Evolutionary conservation across 495 filamentous ascomycete species (phyloP), one percentile per base, ranked within the genome.

Genomic region (Venustampulla echinocandica): DNA sequence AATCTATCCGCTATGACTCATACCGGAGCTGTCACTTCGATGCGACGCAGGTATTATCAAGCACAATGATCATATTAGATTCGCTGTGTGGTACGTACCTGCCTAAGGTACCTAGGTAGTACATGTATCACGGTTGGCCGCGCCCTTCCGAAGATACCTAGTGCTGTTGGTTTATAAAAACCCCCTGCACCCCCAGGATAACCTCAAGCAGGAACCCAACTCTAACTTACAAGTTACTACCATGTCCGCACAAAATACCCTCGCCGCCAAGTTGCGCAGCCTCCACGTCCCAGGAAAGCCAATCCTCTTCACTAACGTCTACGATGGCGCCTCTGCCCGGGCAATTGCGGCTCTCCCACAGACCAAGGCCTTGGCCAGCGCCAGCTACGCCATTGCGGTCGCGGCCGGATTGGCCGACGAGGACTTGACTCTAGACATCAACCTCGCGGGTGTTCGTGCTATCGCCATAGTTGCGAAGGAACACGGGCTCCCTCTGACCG

Each of bases 271-370:
- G 35, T 61, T 71, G 53, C 59, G 61, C 36, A 24, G 58, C 41
- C 71, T 79, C 41, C 75, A 79, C 58, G 22, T 41, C 6, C 68
- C 71, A 0, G 58, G 63, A 23, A 50, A 62, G 3, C 74, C 75
- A n/a, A 50, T 80, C 13, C 42, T 75, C 30, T 63, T 78, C 21
- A 64, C 69, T 44, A 79, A 78, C 53, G 55, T 73, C 49, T 72
- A 69, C 55, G 72, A 77, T 52, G 64, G 57, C 32, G 49, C 65
- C 17, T 66, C 72, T 20, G 75, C 75, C 2, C 54, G 56, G 7
- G 37, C 64, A 21, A 55, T 74, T 47, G 66, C 69, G 28, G 50
- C 61, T 2, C 60, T 70, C 10, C 66, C 70, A 0, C 28, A 46
- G 0, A 63, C 65, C 15, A 57, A 61, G 33, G 76, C 74, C 42